Evolutionary conservation across 2,329 filamentous ascomycete genomes (phyloP), one percentile per base, ranked within the genome.

Genomic region (Trichothecium sympodiale): DNA sequence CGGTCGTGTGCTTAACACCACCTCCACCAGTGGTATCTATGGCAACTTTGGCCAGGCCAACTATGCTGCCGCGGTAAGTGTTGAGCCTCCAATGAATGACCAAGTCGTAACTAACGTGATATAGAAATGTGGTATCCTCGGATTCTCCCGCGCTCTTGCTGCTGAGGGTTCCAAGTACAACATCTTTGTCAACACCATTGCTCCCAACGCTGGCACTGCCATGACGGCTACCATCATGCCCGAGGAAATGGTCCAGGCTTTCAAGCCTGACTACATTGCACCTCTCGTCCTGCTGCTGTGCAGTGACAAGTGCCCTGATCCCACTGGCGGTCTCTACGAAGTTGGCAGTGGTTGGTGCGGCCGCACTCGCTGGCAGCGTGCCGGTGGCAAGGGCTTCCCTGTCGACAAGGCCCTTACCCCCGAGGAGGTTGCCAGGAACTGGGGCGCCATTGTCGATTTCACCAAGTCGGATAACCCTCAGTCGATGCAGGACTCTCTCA

Each of bases 21-120:
- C 91, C 29, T 94, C 86, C 26, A 96, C 91, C 33, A 93, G 83
- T 50, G 91, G 91, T 62, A 94, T 98, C 60, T 98, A 98, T 58
- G 91, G 91, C 49, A 98, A 95, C 74, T 98, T 98, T 57, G 91
- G 91, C 43, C 91, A 98, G 64, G 85, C 89, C 52, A 98, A 98
- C 72, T 98, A 98, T 61, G 75, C 91, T 43, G 85, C 89, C 40
- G 84, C 84, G 39, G 79, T 83, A 72, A 66, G 78, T 70, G 28
- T 2, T 25, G 9, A 36, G 8, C 18, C 29, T 9, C 30, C 17
- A n/a, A 9, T 23, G 17, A 8, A 14, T 34, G 5, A 25, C 16
- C 12, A 15, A 13, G 13, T 33, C 41, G 28, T 36, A 15, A 37
- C 49, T 54, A 31, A 52, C 36, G 23, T 20, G 31, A 10, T 20